A percentile compares a stretch with the other conserved stretches of the same genome.
These are phyloP conservation scores for Podospora sp. DNA, from an alignment of 495 filamentous ascomycete genomes.

Conservation along the genomic window DNA sequence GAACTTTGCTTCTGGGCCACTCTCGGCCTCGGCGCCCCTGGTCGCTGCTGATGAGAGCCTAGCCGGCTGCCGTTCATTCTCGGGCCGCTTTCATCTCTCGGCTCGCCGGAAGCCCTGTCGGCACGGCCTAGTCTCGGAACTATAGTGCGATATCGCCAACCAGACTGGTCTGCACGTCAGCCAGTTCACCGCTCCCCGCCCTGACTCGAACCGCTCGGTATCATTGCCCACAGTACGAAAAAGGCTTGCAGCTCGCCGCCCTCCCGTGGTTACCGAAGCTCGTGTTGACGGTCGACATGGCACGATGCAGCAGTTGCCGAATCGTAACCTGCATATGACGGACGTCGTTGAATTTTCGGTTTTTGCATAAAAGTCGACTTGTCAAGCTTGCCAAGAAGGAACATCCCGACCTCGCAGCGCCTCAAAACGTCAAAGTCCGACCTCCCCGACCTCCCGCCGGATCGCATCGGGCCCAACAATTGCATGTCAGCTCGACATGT, in stretches of 20 bases:
- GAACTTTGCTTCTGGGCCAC: not conserved
- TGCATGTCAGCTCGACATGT: not conserved
- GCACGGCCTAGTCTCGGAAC: not conserved
- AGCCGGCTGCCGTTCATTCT: not conserved
- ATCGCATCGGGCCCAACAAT: not conserved
- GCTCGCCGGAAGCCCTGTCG: not conserved
- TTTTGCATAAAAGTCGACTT: not conserved
- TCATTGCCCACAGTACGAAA: not conserved
- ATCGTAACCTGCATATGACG: not conserved
- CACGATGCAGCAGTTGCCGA: not conserved
- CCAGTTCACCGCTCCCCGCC: not conserved
- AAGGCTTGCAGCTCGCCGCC: not conserved
- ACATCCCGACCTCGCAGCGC: not conserved
- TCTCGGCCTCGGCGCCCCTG: not conserved
- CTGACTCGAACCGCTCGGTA: not conserved
- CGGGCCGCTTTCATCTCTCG: not conserved
- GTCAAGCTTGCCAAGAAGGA: conserved; percentile 2
- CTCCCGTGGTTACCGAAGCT: not conserved
- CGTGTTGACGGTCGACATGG: not conserved
- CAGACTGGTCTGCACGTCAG: not conserved
- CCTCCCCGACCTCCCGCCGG: not conserved
- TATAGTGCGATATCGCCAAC: not conserved
- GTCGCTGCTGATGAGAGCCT: not conserved
- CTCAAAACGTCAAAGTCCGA: not conserved
- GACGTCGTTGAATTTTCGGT: not conserved